Conservation (phyloP, 495 filamentous ascomycete genomes). For the Penicillium tannophilum region DNA sequence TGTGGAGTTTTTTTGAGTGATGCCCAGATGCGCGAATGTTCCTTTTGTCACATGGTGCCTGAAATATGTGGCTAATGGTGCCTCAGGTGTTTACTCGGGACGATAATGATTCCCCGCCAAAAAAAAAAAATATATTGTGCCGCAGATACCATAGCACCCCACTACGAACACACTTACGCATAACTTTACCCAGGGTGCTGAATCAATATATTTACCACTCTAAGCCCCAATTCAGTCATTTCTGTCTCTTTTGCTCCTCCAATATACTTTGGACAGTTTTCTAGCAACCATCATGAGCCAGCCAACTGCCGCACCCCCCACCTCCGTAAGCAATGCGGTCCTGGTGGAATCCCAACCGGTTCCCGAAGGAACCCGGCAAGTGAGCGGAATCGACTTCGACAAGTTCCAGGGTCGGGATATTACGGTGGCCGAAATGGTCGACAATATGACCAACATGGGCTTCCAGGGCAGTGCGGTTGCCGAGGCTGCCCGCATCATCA, state of each 20-base stretch:
- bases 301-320: constrained; percentile 49
- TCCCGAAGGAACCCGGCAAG: constrained; percentile 68
- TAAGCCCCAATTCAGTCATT: neutral
- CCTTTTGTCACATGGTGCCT: neutral
- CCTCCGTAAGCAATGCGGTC: constrained; percentile 77
- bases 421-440: constrained; percentile 79
- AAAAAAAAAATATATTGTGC: constrained; percentile 2
- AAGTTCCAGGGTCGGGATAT: constrained; percentile 69
- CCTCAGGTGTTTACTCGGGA: neutral
- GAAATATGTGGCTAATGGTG: neutral
- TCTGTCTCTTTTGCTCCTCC: neutral
- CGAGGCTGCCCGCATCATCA: constrained; percentile 83
- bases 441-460: constrained; percentile 82
- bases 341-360: constrained; percentile 85
- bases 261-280: neutral
- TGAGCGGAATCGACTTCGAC: constrained; percentile 90
- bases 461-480: constrained; percentile 89
- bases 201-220: neutral
- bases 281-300: constrained; percentile 19
- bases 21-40: neutral
- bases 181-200: neutral
- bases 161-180: neutral
- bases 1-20: neutral
- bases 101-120: constrained; percentile 6
- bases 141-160: neutral